Evolutionary conservation across 192 early-diverging fungal species (phyloP), one percentile per base, ranked within the genome.

Genomic region (Entomortierella beljakovae): DNA sequence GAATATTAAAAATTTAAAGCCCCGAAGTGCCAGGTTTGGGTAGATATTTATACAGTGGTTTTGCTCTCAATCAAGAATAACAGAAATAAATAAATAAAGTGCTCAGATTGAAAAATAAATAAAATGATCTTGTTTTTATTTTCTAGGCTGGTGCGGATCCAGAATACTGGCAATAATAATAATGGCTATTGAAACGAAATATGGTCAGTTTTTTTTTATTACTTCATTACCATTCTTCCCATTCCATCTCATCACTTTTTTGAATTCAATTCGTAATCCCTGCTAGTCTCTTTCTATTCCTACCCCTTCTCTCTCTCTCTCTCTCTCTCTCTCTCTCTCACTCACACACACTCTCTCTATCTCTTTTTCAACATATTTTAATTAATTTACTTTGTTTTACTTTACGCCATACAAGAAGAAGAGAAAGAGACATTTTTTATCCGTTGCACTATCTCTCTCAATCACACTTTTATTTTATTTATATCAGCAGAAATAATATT

Each of bases 161-260:
- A 2, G 43, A 46, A 46, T 46, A 15, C 43, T 2, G 20, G 20
- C 20, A 15, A 11, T 5, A 46, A 10, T 20, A 20, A 15, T 20
- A 20, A 46, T 4, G 11, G 37, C 37, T 40, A 13, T 40, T 40
- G 37, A 40, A 13, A 6, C 37, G 37, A 40, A 40, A 40, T 9
- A 40, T 40, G 6, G 10, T 33, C n/a, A 9, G 32, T 52, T 29
- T 32, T 55, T 49, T 34, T 61, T 31, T 26, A 7, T 56, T 49
- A 11, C 23, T 50, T 57, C 68, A 70, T 61, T 42, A n/a, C 25
- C 37, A 51, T 53, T 49, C 61, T 18, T 42, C 37, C 37, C 29
- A 15, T 38, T 16, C 52, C 18, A 28, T 18, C 35, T 28, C n/a
- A 11, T 57, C 38, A 29, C 29, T n/a, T 26, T 33, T 43, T 23